Percentiles rank a stretch among this genome's conserved stretches.
Conservation (phyloP, 345 rosid species). For the Eucalyptus virginea region DNA sequence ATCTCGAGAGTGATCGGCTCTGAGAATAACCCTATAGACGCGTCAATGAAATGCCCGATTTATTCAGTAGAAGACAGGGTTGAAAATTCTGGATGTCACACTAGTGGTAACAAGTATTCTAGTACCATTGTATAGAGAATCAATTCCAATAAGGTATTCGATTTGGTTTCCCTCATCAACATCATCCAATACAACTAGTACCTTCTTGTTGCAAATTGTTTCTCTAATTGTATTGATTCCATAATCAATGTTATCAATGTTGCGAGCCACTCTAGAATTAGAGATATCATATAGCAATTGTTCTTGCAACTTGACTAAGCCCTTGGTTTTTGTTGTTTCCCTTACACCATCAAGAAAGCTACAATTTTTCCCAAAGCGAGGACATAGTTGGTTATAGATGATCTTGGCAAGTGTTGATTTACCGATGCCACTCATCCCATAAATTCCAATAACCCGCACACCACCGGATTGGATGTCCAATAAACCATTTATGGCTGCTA, state of each 20-base stretch:
- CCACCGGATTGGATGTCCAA: neutral
- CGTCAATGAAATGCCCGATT: too few species aligned
- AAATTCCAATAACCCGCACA: neutral
- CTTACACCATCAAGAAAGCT: neutral
- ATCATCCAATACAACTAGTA: neutral
- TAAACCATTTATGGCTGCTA: neutral
- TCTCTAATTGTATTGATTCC: neutral
- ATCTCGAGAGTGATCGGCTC: too few species aligned
- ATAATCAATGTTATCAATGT: neutral
- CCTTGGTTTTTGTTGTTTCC: neutral
- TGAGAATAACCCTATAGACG: too few species aligned
- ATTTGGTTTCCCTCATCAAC: neutral
- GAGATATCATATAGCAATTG: neutral
- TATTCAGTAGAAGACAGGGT: too few species aligned
- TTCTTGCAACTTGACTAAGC: neutral
- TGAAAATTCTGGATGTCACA: too few species aligned
- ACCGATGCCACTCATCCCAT: neutral
- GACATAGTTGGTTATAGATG: neutral
- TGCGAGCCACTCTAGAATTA: neutral
- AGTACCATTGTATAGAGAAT: neutral
- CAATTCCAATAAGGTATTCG: neutral
- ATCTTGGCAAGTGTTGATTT: neutral
- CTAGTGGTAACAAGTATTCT: neutral
- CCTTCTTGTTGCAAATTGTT: neutral
- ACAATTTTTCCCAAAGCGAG: neutral